A percentile compares a stretch with the other conserved stretches of the same genome.
These are phyloP conservation scores for Chaetomium strumarium DNA, from an alignment of 2,329 filamentous ascomycete genomes.

Conservation along the genomic window DNA sequence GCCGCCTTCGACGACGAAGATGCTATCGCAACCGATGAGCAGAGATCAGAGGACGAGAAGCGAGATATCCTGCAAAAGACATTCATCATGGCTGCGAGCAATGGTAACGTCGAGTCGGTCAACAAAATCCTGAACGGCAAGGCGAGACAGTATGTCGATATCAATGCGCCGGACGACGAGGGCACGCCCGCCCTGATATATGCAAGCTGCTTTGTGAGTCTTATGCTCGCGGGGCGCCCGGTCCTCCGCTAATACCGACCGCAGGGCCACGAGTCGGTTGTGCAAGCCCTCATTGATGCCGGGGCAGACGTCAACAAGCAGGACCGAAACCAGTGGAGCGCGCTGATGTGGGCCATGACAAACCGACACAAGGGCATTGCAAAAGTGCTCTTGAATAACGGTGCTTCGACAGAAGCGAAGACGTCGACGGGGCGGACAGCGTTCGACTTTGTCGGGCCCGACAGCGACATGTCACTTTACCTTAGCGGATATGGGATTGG, in stretches of 20 bases:
- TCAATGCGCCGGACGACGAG: conserved; percentile 86
- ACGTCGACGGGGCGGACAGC: conserved; percentile 91
- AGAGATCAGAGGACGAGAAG: conserved; percentile 71
- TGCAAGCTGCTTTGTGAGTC: conserved; percentile 87
- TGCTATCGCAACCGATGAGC: conserved; percentile 67
- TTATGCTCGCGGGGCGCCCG: background rate
- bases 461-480: conserved; percentile 95
- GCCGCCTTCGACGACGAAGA: conserved; percentile 73
- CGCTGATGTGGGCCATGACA: conserved; percentile 99
- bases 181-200: conserved; percentile 96
- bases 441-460: conserved; percentile 89
- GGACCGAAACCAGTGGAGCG: conserved; percentile 94
- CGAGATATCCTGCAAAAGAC: conserved; percentile 75
- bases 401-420: conserved; percentile 91
- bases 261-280: conserved; percentile 82
- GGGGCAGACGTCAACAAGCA: conserved; percentile 88
- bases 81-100: conserved; percentile 92
- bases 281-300: conserved; percentile 74
- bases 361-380: conserved; percentile 95
- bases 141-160: conserved; percentile 69
- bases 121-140: conserved; percentile 67
- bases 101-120: conserved; percentile 82
- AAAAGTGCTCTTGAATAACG: conserved; percentile 85
- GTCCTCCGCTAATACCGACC: conserved; percentile 16
- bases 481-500: conserved; percentile 88